Evolutionary conservation across 345 rosid species (phyloP).

Genomic region (Eucalyptus polybractea): DNA sequence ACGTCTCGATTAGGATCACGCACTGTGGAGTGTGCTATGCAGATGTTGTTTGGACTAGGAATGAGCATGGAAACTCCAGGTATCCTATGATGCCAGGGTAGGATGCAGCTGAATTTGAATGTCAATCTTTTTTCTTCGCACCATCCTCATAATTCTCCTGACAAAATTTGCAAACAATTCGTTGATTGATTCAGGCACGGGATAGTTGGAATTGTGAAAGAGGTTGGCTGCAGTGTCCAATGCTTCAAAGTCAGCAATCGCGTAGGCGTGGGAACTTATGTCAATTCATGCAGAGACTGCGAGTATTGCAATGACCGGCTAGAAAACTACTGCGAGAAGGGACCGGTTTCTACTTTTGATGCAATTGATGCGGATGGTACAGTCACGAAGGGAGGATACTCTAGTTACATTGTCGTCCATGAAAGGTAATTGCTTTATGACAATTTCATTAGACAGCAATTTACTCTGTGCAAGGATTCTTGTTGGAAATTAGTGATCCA

Average conservation of each 20-base stretch:
- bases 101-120: background rate
- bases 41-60: slow-evolving; percentile 69
- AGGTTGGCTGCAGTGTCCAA: slow-evolving; percentile 59
- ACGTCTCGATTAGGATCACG: slow-evolving; percentile 57
- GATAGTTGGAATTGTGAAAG: slow-evolving; percentile 68
- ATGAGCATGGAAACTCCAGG: slow-evolving; percentile 44
- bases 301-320: slow-evolving; percentile 39
- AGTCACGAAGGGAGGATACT: slow-evolving; percentile 84
- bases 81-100: slow-evolving; percentile 93
- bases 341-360: slow-evolving; percentile 53
- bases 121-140: background rate
- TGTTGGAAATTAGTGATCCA: background rate
- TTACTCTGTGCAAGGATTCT: background rate
- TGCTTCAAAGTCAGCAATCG: slow-evolving; percentile 60
- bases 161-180: background rate
- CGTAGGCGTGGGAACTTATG: slow-evolving; percentile 87
- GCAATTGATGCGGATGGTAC: slow-evolving; percentile 63
- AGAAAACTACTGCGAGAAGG: slow-evolving; percentile 48
- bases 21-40: slow-evolving; percentile 94
- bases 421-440: slow-evolving; percentile 26
- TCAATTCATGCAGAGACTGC: slow-evolving; percentile 71
- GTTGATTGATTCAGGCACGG: slow-evolving; percentile 43
- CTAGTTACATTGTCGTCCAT: slow-evolving; percentile 59
- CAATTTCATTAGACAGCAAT: background rate
- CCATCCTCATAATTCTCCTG: background rate